phyloP scores from a whole-genome alignment of 108 stramenopile species.

The Schizochytrium sp. region DNA sequence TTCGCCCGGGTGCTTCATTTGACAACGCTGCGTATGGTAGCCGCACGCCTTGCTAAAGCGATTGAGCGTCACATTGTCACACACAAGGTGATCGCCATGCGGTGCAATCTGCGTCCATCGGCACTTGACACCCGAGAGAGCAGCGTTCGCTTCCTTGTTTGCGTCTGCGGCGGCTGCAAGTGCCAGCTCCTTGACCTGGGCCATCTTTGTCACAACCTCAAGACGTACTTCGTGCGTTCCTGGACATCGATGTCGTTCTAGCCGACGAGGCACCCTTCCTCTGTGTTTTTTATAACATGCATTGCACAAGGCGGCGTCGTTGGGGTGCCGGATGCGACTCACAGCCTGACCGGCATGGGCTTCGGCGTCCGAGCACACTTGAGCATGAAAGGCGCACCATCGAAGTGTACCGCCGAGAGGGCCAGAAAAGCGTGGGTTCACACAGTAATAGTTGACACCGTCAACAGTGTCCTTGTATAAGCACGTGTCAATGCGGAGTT shows the following conservation, averaged over 20 bases:
- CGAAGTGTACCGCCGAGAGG: neutral
- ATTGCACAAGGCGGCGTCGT: neutral
- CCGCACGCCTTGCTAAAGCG: neutral
- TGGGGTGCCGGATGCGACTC: neutral
- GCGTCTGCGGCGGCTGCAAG: neutral
- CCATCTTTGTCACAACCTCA: neutral
- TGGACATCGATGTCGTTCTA: neutral
- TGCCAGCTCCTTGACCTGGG: neutral
- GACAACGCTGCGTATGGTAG: neutral
- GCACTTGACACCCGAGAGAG: neutral
- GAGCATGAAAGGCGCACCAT: neutral
- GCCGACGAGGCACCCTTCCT: neutral
- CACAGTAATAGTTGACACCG: slow-evolving; percentile 3
- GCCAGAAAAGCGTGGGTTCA: neutral
- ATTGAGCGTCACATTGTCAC: neutral
- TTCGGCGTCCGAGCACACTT: neutral
- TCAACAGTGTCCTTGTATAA: neutral
- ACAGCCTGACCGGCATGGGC: neutral
- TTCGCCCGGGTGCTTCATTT: neutral
- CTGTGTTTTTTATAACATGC: neutral
- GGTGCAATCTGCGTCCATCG: neutral
- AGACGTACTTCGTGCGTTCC: neutral
- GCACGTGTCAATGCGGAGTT: neutral
- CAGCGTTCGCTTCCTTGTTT: neutral
- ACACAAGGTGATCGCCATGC: neutral